phyloP scores from a whole-genome alignment of 306 rosid genomes.

The Ceratonia siliqua region DNA sequence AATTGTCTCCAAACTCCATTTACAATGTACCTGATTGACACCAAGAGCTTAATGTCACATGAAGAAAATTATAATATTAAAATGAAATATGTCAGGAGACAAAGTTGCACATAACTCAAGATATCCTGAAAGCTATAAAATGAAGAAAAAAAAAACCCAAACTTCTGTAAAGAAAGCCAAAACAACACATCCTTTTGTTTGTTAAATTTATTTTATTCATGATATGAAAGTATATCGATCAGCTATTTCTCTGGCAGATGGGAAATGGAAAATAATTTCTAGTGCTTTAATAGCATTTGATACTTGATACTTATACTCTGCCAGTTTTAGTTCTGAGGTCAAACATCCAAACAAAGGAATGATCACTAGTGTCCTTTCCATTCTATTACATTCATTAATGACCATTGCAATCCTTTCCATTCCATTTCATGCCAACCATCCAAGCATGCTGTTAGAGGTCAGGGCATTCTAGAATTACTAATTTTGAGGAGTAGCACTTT shows the following conservation, averaged over 20 bases:
- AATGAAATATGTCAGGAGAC: conserved; percentile 14
- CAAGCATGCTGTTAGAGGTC: background rate
- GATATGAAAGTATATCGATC: background rate
- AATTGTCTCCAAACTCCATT: conserved; percentile 69
- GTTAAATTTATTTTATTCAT: background rate
- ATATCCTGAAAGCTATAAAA: background rate
- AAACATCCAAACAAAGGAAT: background rate
- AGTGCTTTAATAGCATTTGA: background rate
- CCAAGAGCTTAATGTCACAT: conserved; percentile 34
- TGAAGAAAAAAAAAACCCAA: background rate
- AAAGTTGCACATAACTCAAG: background rate
- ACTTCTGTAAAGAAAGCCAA: background rate
- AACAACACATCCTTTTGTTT: background rate
- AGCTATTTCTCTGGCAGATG: background rate
- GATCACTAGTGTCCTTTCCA: conserved; percentile 2
- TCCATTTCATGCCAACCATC: too few species aligned
- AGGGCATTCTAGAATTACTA: conserved; percentile 10
- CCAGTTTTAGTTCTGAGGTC: too few species aligned
- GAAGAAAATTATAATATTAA: conserved; percentile 15
- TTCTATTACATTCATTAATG: conserved; percentile 1
- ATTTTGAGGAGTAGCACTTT: background rate
- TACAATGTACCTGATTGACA: conserved; percentile 74
- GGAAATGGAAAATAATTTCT: background rate
- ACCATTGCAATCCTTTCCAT: conserved; percentile 6
- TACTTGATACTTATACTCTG: too few species aligned